These are phyloP conservation scores for Xylaria longipes DNA, from an alignment of 495 filamentous ascomycete genomes.

Conservation along the genomic window DNA sequence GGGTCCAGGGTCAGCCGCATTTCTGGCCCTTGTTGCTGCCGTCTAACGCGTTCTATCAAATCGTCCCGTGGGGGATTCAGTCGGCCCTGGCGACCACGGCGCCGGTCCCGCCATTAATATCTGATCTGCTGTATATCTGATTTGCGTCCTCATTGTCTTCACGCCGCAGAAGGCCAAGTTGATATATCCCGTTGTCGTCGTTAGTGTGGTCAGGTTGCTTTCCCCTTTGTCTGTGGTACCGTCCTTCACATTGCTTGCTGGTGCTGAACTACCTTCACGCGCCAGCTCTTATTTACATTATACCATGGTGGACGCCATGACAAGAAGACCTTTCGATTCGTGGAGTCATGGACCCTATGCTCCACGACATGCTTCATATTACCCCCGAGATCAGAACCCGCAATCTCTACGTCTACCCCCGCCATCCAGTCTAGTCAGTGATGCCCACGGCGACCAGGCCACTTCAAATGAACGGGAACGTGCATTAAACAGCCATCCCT, in stretches of 20 bases:
- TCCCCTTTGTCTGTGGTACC: neutral
- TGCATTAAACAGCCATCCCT: constrained; percentile 27
- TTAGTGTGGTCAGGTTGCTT: neutral
- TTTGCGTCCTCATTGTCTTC: constrained; percentile 1
- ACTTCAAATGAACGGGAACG: constrained; percentile 32
- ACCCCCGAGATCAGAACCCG: constrained; percentile 45
- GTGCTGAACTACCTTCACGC: constrained; percentile 47
- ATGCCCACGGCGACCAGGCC: constrained; percentile 31
- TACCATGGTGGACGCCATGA: constrained; percentile 56
- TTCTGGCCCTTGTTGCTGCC: constrained; percentile 1
- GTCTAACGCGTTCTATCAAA: constrained; percentile 13
- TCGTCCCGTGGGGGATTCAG: constrained; percentile 9
- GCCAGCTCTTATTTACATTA: constrained; percentile 47
- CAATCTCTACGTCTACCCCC: constrained; percentile 39
- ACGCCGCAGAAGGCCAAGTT: neutral
- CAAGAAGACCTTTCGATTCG: constrained; percentile 51
- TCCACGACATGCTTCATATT: constrained; percentile 46
- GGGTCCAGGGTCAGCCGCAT: constrained; percentile 25
- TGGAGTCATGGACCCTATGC: constrained; percentile 50
- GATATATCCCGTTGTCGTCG: neutral
- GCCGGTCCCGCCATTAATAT: constrained; percentile 16
- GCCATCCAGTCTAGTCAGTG: constrained; percentile 37
- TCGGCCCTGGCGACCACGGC: constrained; percentile 19
- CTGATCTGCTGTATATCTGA: constrained; percentile 22
- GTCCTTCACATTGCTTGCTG: constrained; percentile 39